These are phyloP conservation scores for Penicillium canariense DNA, from an alignment of 495 filamentous ascomycete genomes.

Conservation along the genomic window DNA sequence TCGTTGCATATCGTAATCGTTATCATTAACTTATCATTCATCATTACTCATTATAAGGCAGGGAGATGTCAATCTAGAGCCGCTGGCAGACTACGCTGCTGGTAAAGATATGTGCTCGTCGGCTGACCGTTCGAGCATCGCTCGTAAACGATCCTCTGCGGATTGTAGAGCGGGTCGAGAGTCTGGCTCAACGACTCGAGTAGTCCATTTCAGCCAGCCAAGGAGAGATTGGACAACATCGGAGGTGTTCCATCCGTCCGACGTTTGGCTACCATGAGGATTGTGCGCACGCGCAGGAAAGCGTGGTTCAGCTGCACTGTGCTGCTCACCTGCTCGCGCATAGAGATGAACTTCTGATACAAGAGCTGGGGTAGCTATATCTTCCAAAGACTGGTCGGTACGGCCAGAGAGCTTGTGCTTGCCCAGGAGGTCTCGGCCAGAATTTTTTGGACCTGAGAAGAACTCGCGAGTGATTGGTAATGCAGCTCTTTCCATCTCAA, in stretches of 20 bases:
- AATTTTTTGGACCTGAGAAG: conserved; percentile 28
- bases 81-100: not conserved
- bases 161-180: conserved; percentile 24
- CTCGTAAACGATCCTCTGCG: conserved; percentile 40
- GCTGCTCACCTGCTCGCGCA: conserved; percentile 30
- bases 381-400: conserved; percentile 9
- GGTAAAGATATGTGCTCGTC: not conserved
- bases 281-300: not conserved
- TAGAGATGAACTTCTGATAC: conserved; percentile 44
- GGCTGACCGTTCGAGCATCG: conserved; percentile 33
- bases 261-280: not conserved
- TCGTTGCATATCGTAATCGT: conserved; percentile 7
- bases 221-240: conserved; percentile 35
- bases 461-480: conserved; percentile 33
- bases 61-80: not conserved
- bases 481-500: not conserved
- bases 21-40: conserved; percentile 14
- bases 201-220: conserved; percentile 35
- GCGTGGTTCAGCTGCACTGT: not conserved
- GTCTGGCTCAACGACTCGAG: conserved; percentile 21
- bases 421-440: conserved; percentile 32
- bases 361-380: conserved; percentile 37
- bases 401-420: conserved; percentile 8
- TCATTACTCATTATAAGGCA: conserved; percentile 10
- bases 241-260: conserved; percentile 4